Evolutionary conservation across 106 monocot species (phyloP), one percentile per base, ranked within the genome.

Genomic region (Dioscorea dumetorum): DNA sequence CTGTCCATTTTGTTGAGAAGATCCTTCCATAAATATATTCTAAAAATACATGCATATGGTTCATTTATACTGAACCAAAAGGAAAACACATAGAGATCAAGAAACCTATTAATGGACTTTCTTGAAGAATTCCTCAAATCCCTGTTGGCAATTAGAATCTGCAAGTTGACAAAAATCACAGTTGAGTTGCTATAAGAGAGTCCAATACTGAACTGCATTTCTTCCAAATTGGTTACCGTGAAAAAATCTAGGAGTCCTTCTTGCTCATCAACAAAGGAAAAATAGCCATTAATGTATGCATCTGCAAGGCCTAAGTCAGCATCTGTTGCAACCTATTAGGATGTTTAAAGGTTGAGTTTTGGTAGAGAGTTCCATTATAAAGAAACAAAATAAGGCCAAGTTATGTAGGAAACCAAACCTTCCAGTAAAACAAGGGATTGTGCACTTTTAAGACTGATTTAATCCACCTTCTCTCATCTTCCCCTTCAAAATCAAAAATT

Each of bases 301-400:
- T 99, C 97, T 66, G 97, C 97, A 70, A 99, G 76, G 59, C 97
- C 97, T 72, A 99, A 70, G 75, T 99, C 97, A 74, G 97, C 97
- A 78, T 90, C 76, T 28, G 89, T 83, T 57, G 97, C 87, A 73
- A 99, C 73, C 97, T 99, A 80, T 64, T 14, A 92, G 4, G 4
- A 5, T 1, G 54, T 12, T 3, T 41, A 41, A 41, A 41, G 10
- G 41, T 5, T 41, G 41, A 54, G 3, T 12, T 19, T 19, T 2
- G 19, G 15, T 14, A 18, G 2, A 54, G 13, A 54, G 5, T 15
- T 18, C 5, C 15, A 18, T 5, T 18, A 54, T 54, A 5, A 54
- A 18, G 54, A 15, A 54, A 54, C 41, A 41, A 2, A 41, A 41
- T 8, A 41, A 41, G 41, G 5, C 41, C 6, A 41, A 41, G 10